Percentiles rank a stretch among this genome's conserved stretches.
phyloP scores from a whole-genome alignment of 805 yeast species.

The Ogataea zsoltii region DNA sequence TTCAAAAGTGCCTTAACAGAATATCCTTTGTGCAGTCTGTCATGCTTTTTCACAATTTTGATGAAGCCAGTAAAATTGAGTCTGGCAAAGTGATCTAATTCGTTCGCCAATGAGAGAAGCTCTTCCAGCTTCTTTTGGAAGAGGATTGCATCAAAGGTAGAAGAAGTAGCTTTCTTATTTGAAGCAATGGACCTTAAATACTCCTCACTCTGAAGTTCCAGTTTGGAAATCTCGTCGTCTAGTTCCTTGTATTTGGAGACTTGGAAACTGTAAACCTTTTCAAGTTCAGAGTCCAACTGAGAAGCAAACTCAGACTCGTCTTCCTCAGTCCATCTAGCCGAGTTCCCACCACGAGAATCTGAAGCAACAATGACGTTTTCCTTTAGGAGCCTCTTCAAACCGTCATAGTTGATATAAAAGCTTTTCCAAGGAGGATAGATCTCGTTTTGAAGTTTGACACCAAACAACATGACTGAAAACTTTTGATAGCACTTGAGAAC shows the following conservation, averaged over 20 bases:
- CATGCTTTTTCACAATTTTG: conserved; percentile 95
- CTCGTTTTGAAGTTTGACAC: conserved; percentile 78
- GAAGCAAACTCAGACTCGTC: conserved; percentile 73
- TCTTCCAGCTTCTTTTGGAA: conserved; percentile 76
- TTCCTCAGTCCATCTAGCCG: conserved; percentile 59
- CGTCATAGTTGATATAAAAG: conserved; percentile 66
- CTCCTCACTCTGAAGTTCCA: conserved; percentile 60
- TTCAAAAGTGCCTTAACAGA: conserved; percentile 89
- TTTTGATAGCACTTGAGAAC: conserved; percentile 28
- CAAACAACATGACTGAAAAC: conserved; percentile 62
- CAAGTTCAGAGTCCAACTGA: conserved; percentile 66
- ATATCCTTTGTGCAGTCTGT: conserved; percentile 81
- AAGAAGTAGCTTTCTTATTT: conserved; percentile 30
- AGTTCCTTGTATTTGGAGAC: conserved; percentile 65
- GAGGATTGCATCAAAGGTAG: conserved; percentile 52
- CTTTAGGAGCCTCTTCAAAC: conserved; percentile 64
- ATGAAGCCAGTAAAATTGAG: conserved; percentile 92
- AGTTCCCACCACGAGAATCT: conserved; percentile 8
- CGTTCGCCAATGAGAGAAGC: conserved; percentile 71
- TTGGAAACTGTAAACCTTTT: conserved; percentile 77
- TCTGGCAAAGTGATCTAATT: conserved; percentile 86
- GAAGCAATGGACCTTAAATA: conserved; percentile 28
- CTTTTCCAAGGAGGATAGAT: conserved; percentile 87
- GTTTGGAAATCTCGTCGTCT: conserved; percentile 58
- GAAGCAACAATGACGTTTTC: conserved; percentile 52